Percentiles rank a stretch among this genome's conserved stretches.
Conservation (phyloP, 768 basidiomycete genomes). For the Panellus pusillus region DNA sequence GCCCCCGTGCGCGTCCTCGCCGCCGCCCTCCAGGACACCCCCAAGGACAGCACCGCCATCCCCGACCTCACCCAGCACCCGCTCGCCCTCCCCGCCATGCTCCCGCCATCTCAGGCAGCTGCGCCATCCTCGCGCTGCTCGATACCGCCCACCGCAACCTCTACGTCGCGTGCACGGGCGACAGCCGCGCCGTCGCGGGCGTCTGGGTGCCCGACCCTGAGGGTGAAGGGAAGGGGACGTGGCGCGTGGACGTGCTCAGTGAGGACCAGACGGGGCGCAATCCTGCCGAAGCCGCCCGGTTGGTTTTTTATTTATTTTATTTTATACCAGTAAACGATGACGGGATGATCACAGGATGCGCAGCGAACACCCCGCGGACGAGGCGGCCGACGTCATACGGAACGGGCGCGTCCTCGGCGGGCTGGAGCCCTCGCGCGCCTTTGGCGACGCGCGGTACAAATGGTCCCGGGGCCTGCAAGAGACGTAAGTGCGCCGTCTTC, state of each 20-base stretch:
- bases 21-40: conserved; percentile 49
- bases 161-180: conserved; percentile 91
- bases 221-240: conserved; percentile 64
- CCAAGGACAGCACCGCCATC: conserved; percentile 46
- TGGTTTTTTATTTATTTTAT: conserved; percentile 10
- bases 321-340: not conserved
- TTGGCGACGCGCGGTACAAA: conserved; percentile 90
- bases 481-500: conserved; percentile 44
- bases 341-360: conserved; percentile 51
- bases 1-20: conserved; percentile 76
- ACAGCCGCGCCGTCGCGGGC: conserved; percentile 94
- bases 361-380: conserved; percentile 79
- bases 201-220: conserved; percentile 73
- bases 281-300: conserved; percentile 82
- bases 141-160: conserved; percentile 82
- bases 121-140: conserved; percentile 85
- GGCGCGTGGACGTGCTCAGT: conserved; percentile 91
- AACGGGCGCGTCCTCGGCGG: conserved; percentile 85
- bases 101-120: conserved; percentile 91
- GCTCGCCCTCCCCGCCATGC: conserved; percentile 68
- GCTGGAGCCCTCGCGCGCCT: conserved; percentile 83
- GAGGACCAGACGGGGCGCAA: conserved; percentile 97
- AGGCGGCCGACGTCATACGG: conserved; percentile 70
- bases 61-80: conserved; percentile 74
- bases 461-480: conserved; percentile 76